A percentile compares a stretch with the other conserved stretches of the same genome.
Conservation (phyloP, 2,329 filamentous ascomycete species). For the Trichoderma cornu-damae region DNA sequence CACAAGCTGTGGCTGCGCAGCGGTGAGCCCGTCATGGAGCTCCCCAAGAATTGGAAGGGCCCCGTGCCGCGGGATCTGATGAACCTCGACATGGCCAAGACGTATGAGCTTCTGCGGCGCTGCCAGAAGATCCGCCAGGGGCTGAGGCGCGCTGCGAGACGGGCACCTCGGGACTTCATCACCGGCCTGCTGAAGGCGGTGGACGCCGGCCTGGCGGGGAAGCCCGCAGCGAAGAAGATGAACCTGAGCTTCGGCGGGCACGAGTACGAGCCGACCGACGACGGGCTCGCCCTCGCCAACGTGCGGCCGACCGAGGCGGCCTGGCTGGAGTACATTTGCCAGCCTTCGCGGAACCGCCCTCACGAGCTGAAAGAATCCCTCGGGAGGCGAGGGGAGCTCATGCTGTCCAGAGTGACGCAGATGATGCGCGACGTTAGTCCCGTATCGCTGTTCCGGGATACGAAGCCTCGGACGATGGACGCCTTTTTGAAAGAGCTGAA, state of each 20-base stretch:
- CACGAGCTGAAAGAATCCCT: neutral
- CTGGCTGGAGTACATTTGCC: conserved; percentile 25
- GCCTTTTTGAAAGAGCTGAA: conserved; percentile 27
- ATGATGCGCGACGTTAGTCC: conserved; percentile 24
- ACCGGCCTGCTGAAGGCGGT: conserved; percentile 14
- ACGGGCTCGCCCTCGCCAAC: neutral
- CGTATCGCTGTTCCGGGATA: conserved; percentile 21
- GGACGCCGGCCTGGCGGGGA: conserved; percentile 14
- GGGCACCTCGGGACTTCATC: conserved; percentile 23
- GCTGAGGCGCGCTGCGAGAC: conserved; percentile 19
- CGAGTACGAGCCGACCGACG: conserved; percentile 8
- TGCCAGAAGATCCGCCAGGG: conserved; percentile 21
- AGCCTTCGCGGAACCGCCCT: conserved; percentile 18
- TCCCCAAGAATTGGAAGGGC: conserved; percentile 26
- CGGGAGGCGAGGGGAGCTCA: conserved; percentile 18
- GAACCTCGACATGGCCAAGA: conserved; percentile 26
- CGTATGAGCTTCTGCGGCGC: conserved; percentile 16
- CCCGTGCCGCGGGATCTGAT: conserved; percentile 22
- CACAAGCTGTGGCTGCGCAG: conserved; percentile 10
- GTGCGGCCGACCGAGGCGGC: conserved; percentile 25
- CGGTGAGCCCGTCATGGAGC: conserved; percentile 23
- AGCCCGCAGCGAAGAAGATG: neutral
- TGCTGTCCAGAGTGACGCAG: conserved; percentile 23
- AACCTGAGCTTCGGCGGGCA: conserved; percentile 19
- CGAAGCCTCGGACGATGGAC: conserved; percentile 19